Evolutionary conservation across 192 early-diverging fungal genomes (phyloP).

Genomic region (Linderina pennispora): DNA sequence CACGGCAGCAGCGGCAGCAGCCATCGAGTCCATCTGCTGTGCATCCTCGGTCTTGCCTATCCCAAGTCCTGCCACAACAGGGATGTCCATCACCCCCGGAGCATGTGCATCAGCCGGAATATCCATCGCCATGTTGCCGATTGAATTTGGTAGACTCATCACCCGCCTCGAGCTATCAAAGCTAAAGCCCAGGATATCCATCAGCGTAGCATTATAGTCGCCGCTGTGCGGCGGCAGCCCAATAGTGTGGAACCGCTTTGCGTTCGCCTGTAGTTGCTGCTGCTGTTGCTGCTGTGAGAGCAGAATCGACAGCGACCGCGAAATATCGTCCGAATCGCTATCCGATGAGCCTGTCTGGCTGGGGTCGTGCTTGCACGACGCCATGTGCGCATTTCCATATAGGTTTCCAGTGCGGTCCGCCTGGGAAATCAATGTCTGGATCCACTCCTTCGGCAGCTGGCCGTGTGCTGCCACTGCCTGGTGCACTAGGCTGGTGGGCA

Average conservation of each 20-base stretch:
- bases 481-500: too few species aligned
- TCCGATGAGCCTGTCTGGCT: conserved; percentile 9
- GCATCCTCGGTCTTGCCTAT: background rate
- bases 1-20: too few species aligned
- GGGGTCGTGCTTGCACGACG: background rate
- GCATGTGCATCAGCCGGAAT: conserved; percentile 24
- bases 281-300: conserved; percentile 26
- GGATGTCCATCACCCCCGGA: background rate
- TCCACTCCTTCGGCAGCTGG: conserved; percentile 12
- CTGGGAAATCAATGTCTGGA: conserved; percentile 17
- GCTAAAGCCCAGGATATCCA: conserved; percentile 26
- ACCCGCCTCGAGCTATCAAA: conserved; percentile 32
- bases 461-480: too few species aligned
- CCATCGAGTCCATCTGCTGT: too few species aligned
- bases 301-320: conserved; percentile 28
- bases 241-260: background rate
- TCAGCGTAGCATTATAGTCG: conserved; percentile 7
- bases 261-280: background rate
- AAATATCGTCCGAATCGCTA: conserved; percentile 36
- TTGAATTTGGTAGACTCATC: conserved; percentile 45
- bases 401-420: too few species aligned
- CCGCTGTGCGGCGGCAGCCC: conserved; percentile 1
- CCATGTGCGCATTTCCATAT: too few species aligned
- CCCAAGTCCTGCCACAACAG: background rate
- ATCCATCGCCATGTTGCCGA: conserved; percentile 38